phyloP scores from a whole-genome alignment of 192 early-diverging fungal species.

The Backusella parvicylindrica region DNA sequence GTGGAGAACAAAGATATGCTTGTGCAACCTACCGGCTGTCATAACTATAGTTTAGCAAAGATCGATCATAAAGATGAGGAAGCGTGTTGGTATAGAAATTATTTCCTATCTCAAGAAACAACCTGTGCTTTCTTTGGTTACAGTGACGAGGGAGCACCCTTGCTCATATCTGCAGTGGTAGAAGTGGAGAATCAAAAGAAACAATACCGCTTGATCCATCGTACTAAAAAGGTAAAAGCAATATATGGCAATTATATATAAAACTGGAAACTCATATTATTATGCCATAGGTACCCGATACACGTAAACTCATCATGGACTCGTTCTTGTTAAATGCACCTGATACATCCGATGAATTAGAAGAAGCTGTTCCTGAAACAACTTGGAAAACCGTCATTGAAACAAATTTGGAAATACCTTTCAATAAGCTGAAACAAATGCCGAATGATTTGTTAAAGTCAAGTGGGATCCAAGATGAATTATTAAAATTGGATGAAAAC shows the following conservation, averaged over 20 bases:
- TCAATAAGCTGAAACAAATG: constrained; percentile 50
- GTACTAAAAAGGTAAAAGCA: constrained; percentile 25
- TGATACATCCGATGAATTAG: background rate
- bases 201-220: constrained; percentile 25
- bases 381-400: constrained; percentile 48
- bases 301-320: constrained; percentile 20
- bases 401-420: constrained; percentile 42
- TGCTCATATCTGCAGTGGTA: constrained; percentile 24
- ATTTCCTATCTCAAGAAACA: constrained; percentile 21
- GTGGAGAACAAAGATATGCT: background rate
- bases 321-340: constrained; percentile 30
- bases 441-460: constrained; percentile 39
- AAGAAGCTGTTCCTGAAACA: constrained; percentile 11
- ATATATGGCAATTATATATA: background rate
- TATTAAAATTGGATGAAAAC: constrained; percentile 71
- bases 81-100: constrained; percentile 26
- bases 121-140: constrained; percentile 28
- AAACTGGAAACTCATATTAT: background rate
- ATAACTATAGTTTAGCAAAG: constrained; percentile 8
- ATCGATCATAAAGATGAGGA: constrained; percentile 32
- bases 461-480: constrained; percentile 54
- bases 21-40: background rate
- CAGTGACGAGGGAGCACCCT: constrained; percentile 7
- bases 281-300: constrained; percentile 6
- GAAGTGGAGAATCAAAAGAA: constrained; percentile 7